Evolutionary conservation across 2,329 filamentous ascomycete genomes (phyloP).

Genomic region (Fusarium sarcochroum): DNA sequence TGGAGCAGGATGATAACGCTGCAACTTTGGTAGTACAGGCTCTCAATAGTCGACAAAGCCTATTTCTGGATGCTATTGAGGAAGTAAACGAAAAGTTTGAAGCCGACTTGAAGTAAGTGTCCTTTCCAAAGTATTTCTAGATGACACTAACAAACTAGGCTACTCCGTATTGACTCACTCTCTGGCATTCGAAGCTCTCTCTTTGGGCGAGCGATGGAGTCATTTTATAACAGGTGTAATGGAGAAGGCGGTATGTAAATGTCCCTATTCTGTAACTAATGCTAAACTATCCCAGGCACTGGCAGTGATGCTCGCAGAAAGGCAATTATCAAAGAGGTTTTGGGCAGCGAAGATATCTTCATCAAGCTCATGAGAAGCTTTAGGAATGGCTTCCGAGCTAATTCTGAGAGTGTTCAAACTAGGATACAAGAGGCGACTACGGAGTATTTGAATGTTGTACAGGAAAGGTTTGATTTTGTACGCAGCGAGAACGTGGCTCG

Average conservation of each 20-base stretch:
- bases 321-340: conserved; percentile 49
- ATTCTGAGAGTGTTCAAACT: conserved; percentile 41
- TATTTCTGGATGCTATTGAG: conserved; percentile 51
- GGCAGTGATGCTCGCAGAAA: conserved; percentile 55
- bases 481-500: conserved; percentile 54
- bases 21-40: conserved; percentile 41
- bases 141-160: conserved; percentile 42
- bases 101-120: conserved; percentile 12
- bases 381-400: conserved; percentile 37
- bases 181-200: conserved; percentile 56
- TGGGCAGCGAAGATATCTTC: conserved; percentile 51
- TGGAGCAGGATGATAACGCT: background rate
- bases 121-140: background rate
- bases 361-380: conserved; percentile 48
- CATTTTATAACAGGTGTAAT: conserved; percentile 51
- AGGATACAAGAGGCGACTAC: conserved; percentile 33
- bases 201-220: conserved; percentile 55
- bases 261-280: background rate
- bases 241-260: conserved; percentile 51
- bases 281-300: conserved; percentile 42
- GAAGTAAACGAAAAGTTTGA: conserved; percentile 45
- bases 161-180: conserved; percentile 52
- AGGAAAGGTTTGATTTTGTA: conserved; percentile 54
- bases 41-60: conserved; percentile 47
- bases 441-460: conserved; percentile 48